Conservation (phyloP, 495 filamentous ascomycete species). For the Symbiotaphrina buchneri region DNA sequence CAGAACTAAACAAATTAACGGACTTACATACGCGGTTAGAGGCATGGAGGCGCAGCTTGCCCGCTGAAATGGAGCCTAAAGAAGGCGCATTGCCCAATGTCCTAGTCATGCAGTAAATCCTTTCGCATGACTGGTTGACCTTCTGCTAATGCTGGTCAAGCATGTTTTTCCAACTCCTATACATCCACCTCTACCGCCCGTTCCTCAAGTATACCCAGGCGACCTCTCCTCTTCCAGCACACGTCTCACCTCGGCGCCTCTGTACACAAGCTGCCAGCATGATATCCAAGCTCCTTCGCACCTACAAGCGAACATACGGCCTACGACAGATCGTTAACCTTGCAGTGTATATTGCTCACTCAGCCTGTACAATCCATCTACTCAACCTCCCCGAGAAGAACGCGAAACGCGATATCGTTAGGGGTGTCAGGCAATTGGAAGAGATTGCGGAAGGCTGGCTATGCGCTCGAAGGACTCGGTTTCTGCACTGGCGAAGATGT, state of each 20-base stretch:
- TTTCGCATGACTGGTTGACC: conserved; percentile 10
- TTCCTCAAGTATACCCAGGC: conserved; percentile 76
- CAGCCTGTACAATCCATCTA: conserved; percentile 82
- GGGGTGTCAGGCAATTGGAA: conserved; percentile 80
- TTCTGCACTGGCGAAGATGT: conserved; percentile 66
- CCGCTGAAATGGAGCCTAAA: conserved; percentile 68
- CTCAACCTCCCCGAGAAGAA: conserved; percentile 83
- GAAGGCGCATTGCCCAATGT: conserved; percentile 77
- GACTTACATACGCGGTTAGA: conserved; percentile 82
- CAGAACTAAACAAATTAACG: conserved; percentile 82
- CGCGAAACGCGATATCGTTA: conserved; percentile 66
- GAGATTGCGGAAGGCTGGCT: conserved; percentile 94
- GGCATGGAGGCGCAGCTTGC: conserved; percentile 72
- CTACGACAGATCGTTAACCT: conserved; percentile 88
- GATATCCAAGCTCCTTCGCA: conserved; percentile 76
- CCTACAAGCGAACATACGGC: conserved; percentile 84
- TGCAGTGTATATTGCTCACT: conserved; percentile 84
- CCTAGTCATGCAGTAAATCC: conserved; percentile 71
- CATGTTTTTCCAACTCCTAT: conserved; percentile 94
- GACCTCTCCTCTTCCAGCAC: conserved; percentile 60
- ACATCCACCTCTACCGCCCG: conserved; percentile 91
- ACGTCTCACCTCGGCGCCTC: conserved; percentile 77
- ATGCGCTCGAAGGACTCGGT: conserved; percentile 64
- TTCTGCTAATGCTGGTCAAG: conserved; percentile 22
- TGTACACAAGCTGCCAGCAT: conserved; percentile 73